Percentiles rank a stretch among this genome's conserved stretches.
These are phyloP conservation scores for Schoenoplectus triqueter DNA, from an alignment of 202 grass and related monocot genomes.

Conservation along the genomic window DNA sequence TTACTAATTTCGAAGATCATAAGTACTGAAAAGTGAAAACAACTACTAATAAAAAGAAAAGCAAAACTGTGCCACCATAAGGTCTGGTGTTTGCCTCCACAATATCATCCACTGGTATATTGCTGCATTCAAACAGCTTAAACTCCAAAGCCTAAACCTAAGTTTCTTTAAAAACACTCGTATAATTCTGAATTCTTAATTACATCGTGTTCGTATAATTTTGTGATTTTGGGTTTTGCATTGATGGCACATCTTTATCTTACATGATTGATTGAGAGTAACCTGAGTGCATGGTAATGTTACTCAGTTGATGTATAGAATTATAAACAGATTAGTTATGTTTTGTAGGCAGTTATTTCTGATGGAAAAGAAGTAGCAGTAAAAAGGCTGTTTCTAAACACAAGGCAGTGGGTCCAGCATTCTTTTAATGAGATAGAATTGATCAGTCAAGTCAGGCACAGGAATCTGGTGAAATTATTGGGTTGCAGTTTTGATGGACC, in stretches of 20 bases:
- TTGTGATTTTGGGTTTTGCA: background rate
- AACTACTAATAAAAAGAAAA: background rate
- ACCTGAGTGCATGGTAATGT: background rate
- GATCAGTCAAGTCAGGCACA: conserved; percentile 87
- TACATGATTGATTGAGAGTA: background rate
- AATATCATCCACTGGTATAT: background rate
- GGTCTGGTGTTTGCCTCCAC: background rate
- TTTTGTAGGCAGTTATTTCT: conserved; percentile 59
- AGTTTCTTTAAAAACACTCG: background rate
- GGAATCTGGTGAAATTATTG: conserved; percentile 78
- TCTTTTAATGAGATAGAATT: conserved; percentile 80
- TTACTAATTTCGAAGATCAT: background rate
- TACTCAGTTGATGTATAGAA: background rate
- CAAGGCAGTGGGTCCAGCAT: conserved; percentile 73
- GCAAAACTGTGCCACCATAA: background rate
- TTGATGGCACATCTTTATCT: background rate
- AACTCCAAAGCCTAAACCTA: background rate
- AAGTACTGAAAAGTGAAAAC: background rate
- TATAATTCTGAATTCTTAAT: background rate
- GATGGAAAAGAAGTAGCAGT: conserved; percentile 88
- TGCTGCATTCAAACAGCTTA: background rate
- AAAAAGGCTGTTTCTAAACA: conserved; percentile 79
- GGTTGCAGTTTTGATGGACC: conserved; percentile 83
- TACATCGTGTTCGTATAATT: background rate
- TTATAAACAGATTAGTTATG: background rate